Evolutionary conservation across 169 alveolate genomes (phyloP).

Genomic region (Plasmodium inui): DNA sequence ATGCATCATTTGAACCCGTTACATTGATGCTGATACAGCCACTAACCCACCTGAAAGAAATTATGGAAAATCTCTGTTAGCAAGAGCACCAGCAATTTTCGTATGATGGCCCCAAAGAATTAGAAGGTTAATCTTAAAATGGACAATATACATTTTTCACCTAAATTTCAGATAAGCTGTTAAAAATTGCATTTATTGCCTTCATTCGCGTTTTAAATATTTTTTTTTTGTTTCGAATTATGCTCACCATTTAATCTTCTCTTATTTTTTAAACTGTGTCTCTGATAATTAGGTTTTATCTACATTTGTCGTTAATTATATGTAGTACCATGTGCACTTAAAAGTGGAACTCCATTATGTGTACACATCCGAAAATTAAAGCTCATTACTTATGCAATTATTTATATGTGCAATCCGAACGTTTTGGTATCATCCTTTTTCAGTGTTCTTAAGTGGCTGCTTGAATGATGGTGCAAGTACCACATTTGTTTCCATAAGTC

Average conservation of each 20-base stretch:
- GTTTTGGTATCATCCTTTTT: not conserved
- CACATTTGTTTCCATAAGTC: not conserved
- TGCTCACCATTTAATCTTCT: not conserved
- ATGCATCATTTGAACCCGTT: not conserved
- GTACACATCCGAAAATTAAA: not conserved
- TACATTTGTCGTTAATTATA: not conserved
- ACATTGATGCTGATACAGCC: not conserved
- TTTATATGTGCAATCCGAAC: not conserved
- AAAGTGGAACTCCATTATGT: not conserved
- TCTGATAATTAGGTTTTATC: not conserved
- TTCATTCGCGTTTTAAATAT: not conserved
- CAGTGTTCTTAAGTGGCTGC: not conserved
- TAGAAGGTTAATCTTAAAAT: not conserved
- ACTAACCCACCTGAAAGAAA: not conserved
- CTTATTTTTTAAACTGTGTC: not conserved
- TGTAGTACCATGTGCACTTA: not conserved
- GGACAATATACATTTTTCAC: not conserved
- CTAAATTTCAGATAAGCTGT: not conserved
- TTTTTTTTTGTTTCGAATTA: not conserved
- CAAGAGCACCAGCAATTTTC: not conserved
- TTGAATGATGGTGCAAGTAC: not conserved
- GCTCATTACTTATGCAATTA: not conserved
- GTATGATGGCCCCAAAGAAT: not conserved
- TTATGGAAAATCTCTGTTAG: not conserved
- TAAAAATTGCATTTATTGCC: not conserved